Percentiles rank a stretch among this genome's conserved stretches.
phyloP scores from a whole-genome alignment of 139 green algal species.

The Ulvella scutata region DNA sequence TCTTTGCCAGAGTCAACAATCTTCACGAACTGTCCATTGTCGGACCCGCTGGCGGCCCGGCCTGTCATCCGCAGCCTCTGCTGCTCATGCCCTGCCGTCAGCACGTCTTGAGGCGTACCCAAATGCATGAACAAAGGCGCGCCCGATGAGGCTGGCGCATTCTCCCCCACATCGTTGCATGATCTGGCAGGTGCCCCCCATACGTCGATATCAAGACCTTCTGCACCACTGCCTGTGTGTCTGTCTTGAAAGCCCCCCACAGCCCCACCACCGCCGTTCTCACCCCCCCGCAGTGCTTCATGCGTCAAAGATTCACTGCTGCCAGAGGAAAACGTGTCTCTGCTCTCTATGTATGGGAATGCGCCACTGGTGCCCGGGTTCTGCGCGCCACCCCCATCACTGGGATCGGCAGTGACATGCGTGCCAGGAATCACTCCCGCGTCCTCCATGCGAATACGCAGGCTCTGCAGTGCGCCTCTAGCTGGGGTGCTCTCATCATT shows the following conservation, averaged over 20 bases:
- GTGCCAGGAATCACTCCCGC: neutral
- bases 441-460: neutral
- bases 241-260: neutral
- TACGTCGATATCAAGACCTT: too few relatives aligned
- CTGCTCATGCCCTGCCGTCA: neutral
- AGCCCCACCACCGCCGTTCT: neutral
- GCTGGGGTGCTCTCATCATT: neutral
- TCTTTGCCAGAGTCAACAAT: neutral
- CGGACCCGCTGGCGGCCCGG: too few relatives aligned
- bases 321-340: neutral
- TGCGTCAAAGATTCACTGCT: neutral
- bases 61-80: neutral
- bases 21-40: neutral
- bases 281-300: neutral
- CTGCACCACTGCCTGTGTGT: too few relatives aligned
- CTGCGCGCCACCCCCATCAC: neutral
- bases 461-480: neutral
- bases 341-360: neutral
- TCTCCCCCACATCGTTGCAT: neutral
- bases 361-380: neutral
- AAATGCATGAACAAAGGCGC: neutral
- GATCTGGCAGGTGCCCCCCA: too few relatives aligned
- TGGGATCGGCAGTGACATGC: neutral
- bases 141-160: neutral
- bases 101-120: neutral